Base-by-base conservation (phyloP, 108 stramenopile species). In the Discostella pseudostelligera region DNA sequence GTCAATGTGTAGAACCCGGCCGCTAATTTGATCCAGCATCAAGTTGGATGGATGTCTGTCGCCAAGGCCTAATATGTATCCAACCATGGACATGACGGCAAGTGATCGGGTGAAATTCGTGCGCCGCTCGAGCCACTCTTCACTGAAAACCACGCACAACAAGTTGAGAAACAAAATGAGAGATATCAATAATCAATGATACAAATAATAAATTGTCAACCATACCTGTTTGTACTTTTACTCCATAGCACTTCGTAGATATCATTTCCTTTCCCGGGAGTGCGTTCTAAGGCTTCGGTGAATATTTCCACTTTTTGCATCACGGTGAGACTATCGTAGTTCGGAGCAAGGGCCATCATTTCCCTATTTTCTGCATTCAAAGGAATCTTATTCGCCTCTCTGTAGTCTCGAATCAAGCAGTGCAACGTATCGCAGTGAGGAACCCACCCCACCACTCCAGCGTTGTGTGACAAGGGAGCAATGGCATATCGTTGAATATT, bases 61-160 rank as follows among this genome's bases (percentile, higher is more conserved):
- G 19, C 96, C 95, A 16, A 96, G 83, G 43, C 96, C 94, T 46
- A 95, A 68, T 40, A 94, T 92, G 64, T 99, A 99, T 4, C 99
- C 99, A n/a, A 99, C 99, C 89, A 99, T 88, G 51, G 94, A 96
- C 97, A 99, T 99, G n/a, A 98, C 97, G 6, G 99, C 98, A 28
- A 98, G 67, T 56, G 96, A 96, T 17, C 97, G 88, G 5, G 97
- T 99, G 56, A 89, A 99, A 59, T 87, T 89, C 32, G 97, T 97
- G 43, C 99, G 77, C 11, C 97, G 86, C 24, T 96, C 96, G 13
- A 99, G 83, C 99, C 99, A 99, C 61, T 88, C 88, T 63, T 99
- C 98, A 54, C 93, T 54, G 28, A 25, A 54, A 1, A 13, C 26
- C 24, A 10, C 4, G 26, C 16, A 20, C 8, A 11, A 24, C 9